phyloP scores from a whole-genome alignment of 805 yeast species.

The Pichia gijzeniarum region DNA sequence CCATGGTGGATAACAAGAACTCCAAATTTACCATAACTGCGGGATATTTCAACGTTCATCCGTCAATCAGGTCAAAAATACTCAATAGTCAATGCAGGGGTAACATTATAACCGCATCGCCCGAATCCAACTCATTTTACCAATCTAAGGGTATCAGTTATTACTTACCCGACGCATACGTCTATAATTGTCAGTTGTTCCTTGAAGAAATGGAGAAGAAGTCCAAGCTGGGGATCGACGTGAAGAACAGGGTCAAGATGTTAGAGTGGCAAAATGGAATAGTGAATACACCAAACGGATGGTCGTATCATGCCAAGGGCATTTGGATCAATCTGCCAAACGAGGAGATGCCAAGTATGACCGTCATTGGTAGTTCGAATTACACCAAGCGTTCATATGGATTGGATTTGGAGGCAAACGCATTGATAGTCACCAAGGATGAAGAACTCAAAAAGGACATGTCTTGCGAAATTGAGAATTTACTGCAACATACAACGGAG shows the following conservation, averaged over 20 bases:
- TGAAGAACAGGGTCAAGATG: slow-evolving; percentile 41
- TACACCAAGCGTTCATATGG: slow-evolving; percentile 87
- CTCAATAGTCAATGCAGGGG: slow-evolving; percentile 56
- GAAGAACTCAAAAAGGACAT: slow-evolving; percentile 48
- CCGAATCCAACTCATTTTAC: slow-evolving; percentile 90
- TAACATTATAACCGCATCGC: slow-evolving; percentile 82
- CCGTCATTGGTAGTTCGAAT: slow-evolving; percentile 88
- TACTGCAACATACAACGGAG: slow-evolving; percentile 45
- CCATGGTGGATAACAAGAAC: slow-evolving; percentile 46
- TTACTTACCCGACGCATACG: slow-evolving; percentile 80
- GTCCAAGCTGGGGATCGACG: background rate
- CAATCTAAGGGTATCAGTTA: slow-evolving; percentile 76
- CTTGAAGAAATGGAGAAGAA: slow-evolving; percentile 41
- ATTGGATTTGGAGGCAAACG: slow-evolving; percentile 84
- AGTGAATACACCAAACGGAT: slow-evolving; percentile 75
- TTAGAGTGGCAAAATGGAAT: slow-evolving; percentile 85
- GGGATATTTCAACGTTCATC: slow-evolving; percentile 90
- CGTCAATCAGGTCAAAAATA: slow-evolving; percentile 57
- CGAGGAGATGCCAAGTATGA: slow-evolving; percentile 56
- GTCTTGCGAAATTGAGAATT: slow-evolving; percentile 56
- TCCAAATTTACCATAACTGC: slow-evolving; percentile 87
- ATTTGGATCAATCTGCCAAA: slow-evolving; percentile 69
- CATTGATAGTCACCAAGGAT: slow-evolving; percentile 68
- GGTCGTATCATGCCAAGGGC: slow-evolving; percentile 99
- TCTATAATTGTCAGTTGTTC: slow-evolving; percentile 66